A percentile compares a stretch with the other conserved stretches of the same genome.
Evolutionary conservation across 2,329 filamentous ascomycete species (phyloP).

Genomic region (Arthrobotrys iridis): DNA sequence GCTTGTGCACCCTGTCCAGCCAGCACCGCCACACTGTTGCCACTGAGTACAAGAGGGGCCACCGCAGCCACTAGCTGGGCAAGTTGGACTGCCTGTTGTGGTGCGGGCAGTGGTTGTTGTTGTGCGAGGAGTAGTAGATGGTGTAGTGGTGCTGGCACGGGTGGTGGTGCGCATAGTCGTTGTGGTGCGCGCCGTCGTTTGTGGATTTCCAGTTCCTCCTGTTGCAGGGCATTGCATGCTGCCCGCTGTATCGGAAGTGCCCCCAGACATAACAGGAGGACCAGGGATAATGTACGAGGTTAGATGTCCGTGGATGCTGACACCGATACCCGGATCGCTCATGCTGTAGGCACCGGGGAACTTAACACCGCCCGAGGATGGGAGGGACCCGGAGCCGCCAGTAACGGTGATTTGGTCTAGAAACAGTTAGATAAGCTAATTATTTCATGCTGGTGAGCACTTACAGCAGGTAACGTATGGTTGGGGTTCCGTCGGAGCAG

Average conservation of each 20-base stretch:
- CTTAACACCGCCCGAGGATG: constrained; percentile 61
- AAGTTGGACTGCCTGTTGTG: neutral
- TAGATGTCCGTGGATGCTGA: constrained; percentile 63
- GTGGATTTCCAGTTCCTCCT: constrained; percentile 12
- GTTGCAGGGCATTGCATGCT: constrained; percentile 31
- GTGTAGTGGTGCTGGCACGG: neutral
- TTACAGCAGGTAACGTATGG: constrained; percentile 61
- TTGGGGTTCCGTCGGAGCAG: constrained; percentile 64
- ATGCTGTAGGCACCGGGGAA: constrained; percentile 66
- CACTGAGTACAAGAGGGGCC: constrained; percentile 24
- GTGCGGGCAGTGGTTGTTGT: neutral
- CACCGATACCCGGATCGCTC: constrained; percentile 65
- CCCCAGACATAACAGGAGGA: constrained; percentile 59
- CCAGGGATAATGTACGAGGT: constrained; percentile 62
- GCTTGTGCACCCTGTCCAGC: constrained; percentile 46
- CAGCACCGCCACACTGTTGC: constrained; percentile 29
- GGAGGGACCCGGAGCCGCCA: constrained; percentile 63
- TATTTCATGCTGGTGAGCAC: neutral
- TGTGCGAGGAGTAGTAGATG: neutral
- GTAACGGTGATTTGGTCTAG: constrained; percentile 64
- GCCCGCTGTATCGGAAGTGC: constrained; percentile 24
- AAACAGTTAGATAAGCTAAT: constrained; percentile 2
- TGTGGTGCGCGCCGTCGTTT: neutral
- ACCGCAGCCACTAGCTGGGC: neutral
- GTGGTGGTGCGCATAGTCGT: constrained; percentile 6